Evolutionary conservation across 2,329 filamentous ascomycete species (phyloP), one percentile per base, ranked within the genome.

Genomic region (Sphaerulina vaccinii): DNA sequence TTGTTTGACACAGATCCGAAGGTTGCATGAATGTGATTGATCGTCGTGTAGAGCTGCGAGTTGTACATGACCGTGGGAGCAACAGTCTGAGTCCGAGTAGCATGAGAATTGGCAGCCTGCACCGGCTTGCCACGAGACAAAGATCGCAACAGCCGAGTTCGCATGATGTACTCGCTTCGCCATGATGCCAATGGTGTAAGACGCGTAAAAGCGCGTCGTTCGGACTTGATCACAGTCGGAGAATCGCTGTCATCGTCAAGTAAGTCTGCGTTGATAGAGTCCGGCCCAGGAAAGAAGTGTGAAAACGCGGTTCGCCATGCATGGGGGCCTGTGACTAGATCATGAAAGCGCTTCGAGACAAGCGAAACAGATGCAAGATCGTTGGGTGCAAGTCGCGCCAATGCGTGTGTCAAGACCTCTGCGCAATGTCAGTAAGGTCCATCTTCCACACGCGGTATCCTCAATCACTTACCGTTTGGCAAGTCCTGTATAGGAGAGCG

Each of bases 271-370:
- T 71, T 68, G 40, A 84, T 65, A 5, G 78, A 78, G 64, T 86
- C 81, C 19, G 86, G 82, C 1, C 88, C 90, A 0, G 89, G 89
- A 62, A 97, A 99, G 72, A 85, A 92, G 56, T 91, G 89, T 61
- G 89, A 81, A 67, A 97, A 97, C 5, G 91, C 92, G 67, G 90
- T 88, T 57, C 90, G 84, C 92, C 92, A 97, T 6, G 90, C 90
- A 72, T 96, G 90, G 13, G 91, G 89, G 1, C 88, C 92, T 3
- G 90, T 96, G 50, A 97, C 87, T 35, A 97, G 77, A 46, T 80
- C 79, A 70, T 95, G 88, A 67, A 97, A 95, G 49, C 88, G 87
- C 64, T 85, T 88, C 27, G 89, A 96, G 23, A 97, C 90, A 44
- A 95, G 79, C 15, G 90, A 86, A 9, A 96, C 86, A 8, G 86